Base-by-base conservation (phyloP, 768 basidiomycete species). In the Neoboletus brunneissimus region DNA sequence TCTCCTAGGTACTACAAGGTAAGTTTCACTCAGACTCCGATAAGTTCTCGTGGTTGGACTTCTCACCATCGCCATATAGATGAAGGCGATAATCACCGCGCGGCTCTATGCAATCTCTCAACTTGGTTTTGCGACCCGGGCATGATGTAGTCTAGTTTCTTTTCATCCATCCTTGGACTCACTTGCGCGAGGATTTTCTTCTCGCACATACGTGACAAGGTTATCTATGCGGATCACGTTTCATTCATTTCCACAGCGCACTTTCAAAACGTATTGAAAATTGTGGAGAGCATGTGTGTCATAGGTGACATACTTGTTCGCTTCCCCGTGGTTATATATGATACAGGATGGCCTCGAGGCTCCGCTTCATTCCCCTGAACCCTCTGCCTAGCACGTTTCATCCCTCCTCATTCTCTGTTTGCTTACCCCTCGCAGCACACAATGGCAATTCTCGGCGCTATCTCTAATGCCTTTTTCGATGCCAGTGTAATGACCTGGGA, bases 401-500 rank as follows among this genome's bases (percentile, higher is more conserved):
- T 18, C 42, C 13, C 40, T 15, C 22, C 3, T 27, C 38, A 13
- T 3, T n/a, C 22, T 38, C 20, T 9, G 9, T 15, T 31, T 32
- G 9, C 10, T 56, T 20, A 23, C 3, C 23, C 12, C 20, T 31
- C 45, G 12, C 40, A 46, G 15, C 23, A 9, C 18, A 52, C 35
- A 15, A 69, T 69, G 67, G 54, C 49, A 0, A 22, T 66, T 29
- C 1, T 67, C 25, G 55, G 40, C 27, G 8, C 35, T 2, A 2
- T 67, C 13, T 57, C 67, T 2, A 47, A 42, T 16, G 27, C 27
- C 4, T 41, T 64, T 32, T 64, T 48, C 29, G 32, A 53, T 16
- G 52, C 40, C 0, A 40, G 60, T 13, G 25, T 68, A 3, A 10
- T 64, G 18, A 32, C 51, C 16, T 68, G 64, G 67, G 67, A 68